These are phyloP conservation scores for Ceratobasidium sp. DNA, from an alignment of 1,284 basidiomycete species.

Conservation along the genomic window DNA sequence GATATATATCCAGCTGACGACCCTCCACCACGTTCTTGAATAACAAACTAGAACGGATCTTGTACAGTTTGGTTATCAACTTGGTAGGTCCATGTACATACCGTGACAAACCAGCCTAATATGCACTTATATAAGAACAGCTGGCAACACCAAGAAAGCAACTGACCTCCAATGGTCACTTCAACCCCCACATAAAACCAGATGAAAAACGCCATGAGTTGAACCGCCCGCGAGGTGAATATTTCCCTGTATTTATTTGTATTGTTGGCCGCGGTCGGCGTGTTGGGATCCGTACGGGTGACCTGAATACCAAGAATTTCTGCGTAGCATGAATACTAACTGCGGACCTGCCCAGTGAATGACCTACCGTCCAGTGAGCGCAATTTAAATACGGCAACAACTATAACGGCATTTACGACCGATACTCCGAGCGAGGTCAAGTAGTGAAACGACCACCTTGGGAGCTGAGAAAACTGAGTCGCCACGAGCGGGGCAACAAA, in stretches of 20 bases:
- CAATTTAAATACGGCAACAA: conserved; percentile 62
- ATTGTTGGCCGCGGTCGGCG: neutral
- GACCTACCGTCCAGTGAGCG: conserved; percentile 58
- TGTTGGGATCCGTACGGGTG: neutral
- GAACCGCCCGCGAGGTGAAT: conserved; percentile 40
- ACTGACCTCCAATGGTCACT: conserved; percentile 47
- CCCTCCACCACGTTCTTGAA: conserved; percentile 51
- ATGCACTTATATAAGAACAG: neutral
- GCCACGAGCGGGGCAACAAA: conserved; percentile 65
- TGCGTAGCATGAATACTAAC: neutral
- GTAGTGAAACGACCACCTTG: conserved; percentile 69
- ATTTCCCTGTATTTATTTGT: conserved; percentile 38
- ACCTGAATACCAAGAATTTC: conserved; percentile 10
- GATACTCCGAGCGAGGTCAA: conserved; percentile 65
- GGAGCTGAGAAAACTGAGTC: conserved; percentile 64
- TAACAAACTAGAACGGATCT: conserved; percentile 5
- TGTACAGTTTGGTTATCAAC: neutral
- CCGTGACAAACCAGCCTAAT: conserved; percentile 20
- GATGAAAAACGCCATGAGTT: conserved; percentile 47
- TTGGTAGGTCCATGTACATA: neutral
- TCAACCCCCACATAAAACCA: conserved; percentile 48
- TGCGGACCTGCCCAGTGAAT: neutral
- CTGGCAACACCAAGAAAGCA: neutral
- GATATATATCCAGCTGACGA: conserved; percentile 53
- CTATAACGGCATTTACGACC: conserved; percentile 55